Evolutionary conservation across 441 rosid species (phyloP), one percentile per base, ranked within the genome.

Genomic region (Manihot esculenta): DNA sequence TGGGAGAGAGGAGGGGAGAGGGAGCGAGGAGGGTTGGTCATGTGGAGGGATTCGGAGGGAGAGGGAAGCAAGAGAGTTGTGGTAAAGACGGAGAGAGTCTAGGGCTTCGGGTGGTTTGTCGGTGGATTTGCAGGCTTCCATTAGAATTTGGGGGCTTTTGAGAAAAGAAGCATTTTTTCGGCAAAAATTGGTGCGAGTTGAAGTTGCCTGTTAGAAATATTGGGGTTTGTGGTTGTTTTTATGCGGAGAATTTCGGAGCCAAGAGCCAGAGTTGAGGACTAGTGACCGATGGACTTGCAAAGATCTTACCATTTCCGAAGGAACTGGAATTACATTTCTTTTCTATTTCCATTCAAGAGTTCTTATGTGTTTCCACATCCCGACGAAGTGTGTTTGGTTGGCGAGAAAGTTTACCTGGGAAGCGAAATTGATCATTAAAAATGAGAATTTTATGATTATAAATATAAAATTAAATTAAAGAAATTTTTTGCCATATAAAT

Each of bases 31-130:
- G 55, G 24, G 45, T 18, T 12, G 58, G 44, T 33, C 18, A 13
- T 65, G 21, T 24, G 71, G 73, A 18, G 69, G 82, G 68, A 57
- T 76, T 27, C 33, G 85, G 77, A 68, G 75, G 76, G 74, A 83
- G 51, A 61, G 82, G 66, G 38, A 70, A 66, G 53, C 64, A 10
- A 70, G 38, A 44, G 71, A 68, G 24, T 17, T 62, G 62, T 62
- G 84, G 77, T 83, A 85, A 51, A 90, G 87, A 1, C 70, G 70
- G 73, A 82, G 74, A 17, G 96, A 83, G 74, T 84, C 81, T 70
- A 89, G 81, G 79, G 79, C 76, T 76, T 82, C 77, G 72, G 82
- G 61, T 15, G 64, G 24, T 65, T 80, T 71, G 8, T 7, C 2
- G 48, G 23, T 26, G 26, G 30, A 55, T 55, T 23, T 24, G 13